Evolutionary conservation across 192 early-diverging fungal species (phyloP).

Genomic region (Lobulomyces angularis): DNA sequence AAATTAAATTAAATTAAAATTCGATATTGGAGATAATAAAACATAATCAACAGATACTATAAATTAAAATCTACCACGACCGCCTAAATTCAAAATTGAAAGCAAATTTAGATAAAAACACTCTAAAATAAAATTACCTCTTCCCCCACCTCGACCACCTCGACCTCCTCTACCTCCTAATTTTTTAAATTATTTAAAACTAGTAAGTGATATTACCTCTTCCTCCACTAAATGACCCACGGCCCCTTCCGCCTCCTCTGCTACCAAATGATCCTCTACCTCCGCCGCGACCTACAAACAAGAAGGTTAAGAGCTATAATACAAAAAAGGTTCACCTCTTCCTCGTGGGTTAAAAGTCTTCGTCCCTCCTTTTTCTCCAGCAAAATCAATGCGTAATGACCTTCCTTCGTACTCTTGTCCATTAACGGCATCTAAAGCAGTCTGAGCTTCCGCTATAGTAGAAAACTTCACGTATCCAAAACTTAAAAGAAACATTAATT

Average conservation of each 20-base stretch:
- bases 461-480: conserved; percentile 39
- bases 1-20: too few species aligned
- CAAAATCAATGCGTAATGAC: conserved; percentile 77
- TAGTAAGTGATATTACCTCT: too few species aligned
- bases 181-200: too few species aligned
- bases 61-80: too few species aligned
- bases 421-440: conserved; percentile 62
- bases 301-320: conserved; percentile 22
- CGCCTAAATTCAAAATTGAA: too few species aligned
- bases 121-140: too few species aligned
- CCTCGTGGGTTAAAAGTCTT: conserved; percentile 16
- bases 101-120: too few species aligned
- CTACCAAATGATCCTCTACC: conserved; percentile 38
- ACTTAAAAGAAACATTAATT: background rate
- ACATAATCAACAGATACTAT: too few species aligned
- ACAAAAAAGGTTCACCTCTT: conserved; percentile 21
- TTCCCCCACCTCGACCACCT: conserved; percentile 16
- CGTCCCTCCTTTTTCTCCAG: conserved; percentile 23
- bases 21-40: too few species aligned
- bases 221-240: conserved; percentile 34
- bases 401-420: conserved; percentile 67
- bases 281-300: conserved; percentile 32
- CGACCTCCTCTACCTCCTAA: conserved; percentile 23
- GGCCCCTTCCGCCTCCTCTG: conserved; percentile 31
- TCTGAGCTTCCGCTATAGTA: conserved; percentile 29